phyloP scores from a whole-genome alignment of 352 stramenopile species.

The Phytopythium litorale region DNA sequence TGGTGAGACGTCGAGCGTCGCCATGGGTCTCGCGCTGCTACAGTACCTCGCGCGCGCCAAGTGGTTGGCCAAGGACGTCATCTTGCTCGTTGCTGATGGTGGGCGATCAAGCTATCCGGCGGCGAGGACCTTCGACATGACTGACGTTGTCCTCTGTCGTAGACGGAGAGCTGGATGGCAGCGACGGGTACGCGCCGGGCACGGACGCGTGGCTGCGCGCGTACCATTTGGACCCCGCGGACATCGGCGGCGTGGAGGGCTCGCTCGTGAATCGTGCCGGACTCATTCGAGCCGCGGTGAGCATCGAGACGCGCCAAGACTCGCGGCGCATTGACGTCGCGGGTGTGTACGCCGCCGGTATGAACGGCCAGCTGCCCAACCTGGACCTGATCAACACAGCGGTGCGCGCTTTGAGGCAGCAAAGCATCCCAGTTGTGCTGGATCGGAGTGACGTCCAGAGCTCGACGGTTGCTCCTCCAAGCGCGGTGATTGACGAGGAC shows the following conservation, averaged over 20 bases:
- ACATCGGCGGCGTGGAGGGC: constrained; percentile 13
- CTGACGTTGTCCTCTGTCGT: constrained; percentile 1
- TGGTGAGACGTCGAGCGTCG: constrained; percentile 46
- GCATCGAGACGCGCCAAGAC: constrained; percentile 50
- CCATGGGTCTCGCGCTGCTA: constrained; percentile 56
- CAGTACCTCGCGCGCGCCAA: constrained; percentile 53
- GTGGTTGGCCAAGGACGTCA: constrained; percentile 84
- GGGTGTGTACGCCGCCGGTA: constrained; percentile 61
- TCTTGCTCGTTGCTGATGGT: constrained; percentile 76
- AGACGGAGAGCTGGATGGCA: constrained; percentile 64
- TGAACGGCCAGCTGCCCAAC: constrained; percentile 85
- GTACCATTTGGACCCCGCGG: constrained; percentile 59
- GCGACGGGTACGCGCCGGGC: constrained; percentile 51
- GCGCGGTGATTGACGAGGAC: constrained; percentile 1
- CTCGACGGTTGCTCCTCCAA: not conserved
- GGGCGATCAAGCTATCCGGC: not conserved
- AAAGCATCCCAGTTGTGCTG: constrained; percentile 46
- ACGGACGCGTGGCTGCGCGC: constrained; percentile 70
- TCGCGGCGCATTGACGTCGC: constrained; percentile 26
- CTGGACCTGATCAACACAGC: constrained; percentile 84
- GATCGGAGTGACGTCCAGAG: constrained; percentile 29
- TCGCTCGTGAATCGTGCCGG: constrained; percentile 62
- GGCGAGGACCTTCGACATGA: not conserved
- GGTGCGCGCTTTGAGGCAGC: constrained; percentile 38
- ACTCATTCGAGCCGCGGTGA: constrained; percentile 73